Percentiles rank a stretch among this genome's conserved stretches.
These are phyloP conservation scores for Volutella citrinella DNA, from an alignment of 2,329 filamentous ascomycete genomes.

Conservation along the genomic window DNA sequence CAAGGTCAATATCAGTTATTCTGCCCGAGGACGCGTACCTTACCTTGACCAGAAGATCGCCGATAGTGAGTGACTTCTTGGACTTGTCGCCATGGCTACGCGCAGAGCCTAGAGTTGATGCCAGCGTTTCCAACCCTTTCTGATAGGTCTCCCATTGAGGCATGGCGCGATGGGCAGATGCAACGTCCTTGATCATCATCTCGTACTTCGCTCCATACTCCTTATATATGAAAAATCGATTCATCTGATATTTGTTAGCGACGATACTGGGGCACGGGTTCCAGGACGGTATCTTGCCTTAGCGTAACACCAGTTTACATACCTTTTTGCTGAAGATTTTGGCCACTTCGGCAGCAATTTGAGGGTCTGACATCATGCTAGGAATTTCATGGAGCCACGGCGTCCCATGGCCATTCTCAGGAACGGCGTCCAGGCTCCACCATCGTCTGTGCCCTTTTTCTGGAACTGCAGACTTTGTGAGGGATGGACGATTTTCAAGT, in stretches of 20 bases:
- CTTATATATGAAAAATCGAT: constrained; percentile 81
- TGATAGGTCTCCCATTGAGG: constrained; percentile 78
- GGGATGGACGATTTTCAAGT: constrained; percentile 14
- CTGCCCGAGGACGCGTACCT: too few species aligned
- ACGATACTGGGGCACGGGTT: too few species aligned
- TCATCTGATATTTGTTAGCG: too few species aligned
- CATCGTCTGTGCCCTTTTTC: constrained; percentile 40
- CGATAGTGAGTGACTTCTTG: constrained; percentile 76
- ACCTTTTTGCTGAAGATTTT: constrained; percentile 60
- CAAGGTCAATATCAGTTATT: too few species aligned
- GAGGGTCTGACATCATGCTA: constrained; percentile 56
- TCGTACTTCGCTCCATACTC: constrained; percentile 91
- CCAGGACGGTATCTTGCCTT: too few species aligned
- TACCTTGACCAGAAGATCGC: constrained; percentile 89
- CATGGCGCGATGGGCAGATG: constrained; percentile 63
- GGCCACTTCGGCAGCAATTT: constrained; percentile 58
- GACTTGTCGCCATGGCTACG: constrained; percentile 59
- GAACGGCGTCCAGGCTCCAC: constrained; percentile 46
- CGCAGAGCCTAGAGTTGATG: constrained; percentile 69
- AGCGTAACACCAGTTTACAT: too few species aligned
- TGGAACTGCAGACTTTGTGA: constrained; percentile 12
- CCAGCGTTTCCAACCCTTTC: constrained; percentile 79
- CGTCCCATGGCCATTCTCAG: constrained; percentile 36
- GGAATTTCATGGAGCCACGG: constrained; percentile 45
- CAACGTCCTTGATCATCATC: constrained; percentile 75